Conservation (phyloP, 1,284 basidiomycete species). For the Microbotryum lychnidis-dioicae region DNA sequence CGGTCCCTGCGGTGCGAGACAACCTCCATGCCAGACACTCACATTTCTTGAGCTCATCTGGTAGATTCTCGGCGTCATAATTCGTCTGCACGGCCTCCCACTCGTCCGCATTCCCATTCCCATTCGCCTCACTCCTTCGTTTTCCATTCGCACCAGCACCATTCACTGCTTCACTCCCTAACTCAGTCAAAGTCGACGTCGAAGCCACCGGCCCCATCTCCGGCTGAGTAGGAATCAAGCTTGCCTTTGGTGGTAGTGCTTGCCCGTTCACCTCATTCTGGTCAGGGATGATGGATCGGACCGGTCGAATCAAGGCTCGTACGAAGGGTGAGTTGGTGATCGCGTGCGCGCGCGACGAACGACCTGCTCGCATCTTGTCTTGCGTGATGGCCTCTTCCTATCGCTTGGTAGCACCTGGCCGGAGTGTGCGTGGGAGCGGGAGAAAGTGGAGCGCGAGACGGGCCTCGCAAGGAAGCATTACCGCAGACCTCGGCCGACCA, state of each 20-base stretch:
- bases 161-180: too few species aligned
- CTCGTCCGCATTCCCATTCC: background rate
- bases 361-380: background rate
- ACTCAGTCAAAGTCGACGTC: background rate
- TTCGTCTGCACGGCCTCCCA: background rate
- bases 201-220: background rate
- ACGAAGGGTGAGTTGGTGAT: constrained; percentile 27
- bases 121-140: background rate
- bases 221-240: background rate
- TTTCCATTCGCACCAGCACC: background rate
- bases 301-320: constrained; percentile 24
- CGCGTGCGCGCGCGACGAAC: constrained; percentile 6
- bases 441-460: background rate
- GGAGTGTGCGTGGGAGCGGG: background rate
- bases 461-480: background rate
- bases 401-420: too few species aligned
- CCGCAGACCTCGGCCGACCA: too few species aligned
- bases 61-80: constrained; percentile 17
- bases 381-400: background rate
- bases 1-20: too few species aligned
- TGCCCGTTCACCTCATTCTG: background rate
- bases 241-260: background rate
- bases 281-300: constrained; percentile 7
- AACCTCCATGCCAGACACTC: background rate
- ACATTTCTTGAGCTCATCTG: constrained; percentile 30